Conservation (phyloP, 2,329 filamentous ascomycete genomes). For the Pyrenochaeta sp. region DNA sequence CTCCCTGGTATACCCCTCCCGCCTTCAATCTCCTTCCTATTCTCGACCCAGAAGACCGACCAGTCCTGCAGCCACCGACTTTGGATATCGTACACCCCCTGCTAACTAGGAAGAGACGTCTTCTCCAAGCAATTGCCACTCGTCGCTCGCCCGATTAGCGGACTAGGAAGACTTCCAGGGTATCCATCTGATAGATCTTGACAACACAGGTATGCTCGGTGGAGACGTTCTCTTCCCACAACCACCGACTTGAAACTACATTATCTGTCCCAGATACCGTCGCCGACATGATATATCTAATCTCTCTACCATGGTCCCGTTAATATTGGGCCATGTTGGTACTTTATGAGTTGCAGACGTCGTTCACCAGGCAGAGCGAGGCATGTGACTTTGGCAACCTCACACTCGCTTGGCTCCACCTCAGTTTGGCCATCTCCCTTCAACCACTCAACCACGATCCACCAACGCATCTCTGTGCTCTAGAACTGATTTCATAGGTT, state of each 20-base stretch:
- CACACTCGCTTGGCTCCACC: background rate
- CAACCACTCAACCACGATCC: conserved; percentile 7
- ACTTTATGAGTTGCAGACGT: background rate
- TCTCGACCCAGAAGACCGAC: conserved; percentile 8
- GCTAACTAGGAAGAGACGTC: background rate
- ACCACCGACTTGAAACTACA: no score
- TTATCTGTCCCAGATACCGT: no score
- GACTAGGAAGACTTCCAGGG: no score
- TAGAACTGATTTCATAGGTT: background rate
- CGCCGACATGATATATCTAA: no score
- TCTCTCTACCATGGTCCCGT: no score
- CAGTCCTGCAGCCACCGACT: conserved; percentile 6
- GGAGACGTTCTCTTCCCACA: no score
- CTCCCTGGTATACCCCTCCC: conserved; percentile 17
- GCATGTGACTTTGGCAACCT: conserved; percentile 13
- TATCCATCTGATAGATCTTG: no score
- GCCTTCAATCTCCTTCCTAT: conserved; percentile 18
- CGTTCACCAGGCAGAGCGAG: background rate
- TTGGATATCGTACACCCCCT: background rate
- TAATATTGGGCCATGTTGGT: no score
- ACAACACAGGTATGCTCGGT: no score
- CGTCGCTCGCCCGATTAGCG: no score
- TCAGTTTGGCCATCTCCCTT: conserved; percentile 1
- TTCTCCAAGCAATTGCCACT: no score
- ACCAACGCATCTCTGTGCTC: conserved; percentile 5